These are phyloP conservation scores for Lentinula novae-zelandiae DNA, from an alignment of 1,284 basidiomycete species.

Conservation along the genomic window DNA sequence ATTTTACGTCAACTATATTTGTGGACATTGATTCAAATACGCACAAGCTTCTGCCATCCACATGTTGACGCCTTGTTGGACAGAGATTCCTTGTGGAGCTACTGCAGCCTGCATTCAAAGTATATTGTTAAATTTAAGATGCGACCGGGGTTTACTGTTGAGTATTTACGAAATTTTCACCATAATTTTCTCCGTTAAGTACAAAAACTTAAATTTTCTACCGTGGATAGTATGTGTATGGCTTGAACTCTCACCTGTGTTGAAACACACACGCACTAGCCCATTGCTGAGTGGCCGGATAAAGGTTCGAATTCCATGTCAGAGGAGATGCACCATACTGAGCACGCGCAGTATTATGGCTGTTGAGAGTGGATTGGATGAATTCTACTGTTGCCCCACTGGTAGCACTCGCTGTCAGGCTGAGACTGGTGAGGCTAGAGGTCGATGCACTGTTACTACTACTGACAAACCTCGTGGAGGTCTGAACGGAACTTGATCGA, in stretches of 20 bases:
- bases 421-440: background rate
- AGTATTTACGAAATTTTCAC: background rate
- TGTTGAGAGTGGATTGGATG: background rate
- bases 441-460: background rate
- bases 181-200: background rate
- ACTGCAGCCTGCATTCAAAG: background rate
- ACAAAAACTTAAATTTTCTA: background rate
- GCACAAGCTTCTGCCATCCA: slow-evolving; percentile 15
- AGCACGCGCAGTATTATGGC: background rate
- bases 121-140: no score
- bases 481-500: background rate
- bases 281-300: background rate
- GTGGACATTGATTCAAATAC: background rate
- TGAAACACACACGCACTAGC: slow-evolving; percentile 7
- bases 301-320: background rate
- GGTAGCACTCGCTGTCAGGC: background rate
- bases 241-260: background rate
- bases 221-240: background rate
- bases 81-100: background rate
- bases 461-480: background rate
- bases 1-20: background rate
- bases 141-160: no score
- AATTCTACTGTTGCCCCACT: background rate
- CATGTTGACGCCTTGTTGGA: background rate
- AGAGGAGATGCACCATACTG: background rate